These are phyloP conservation scores for Microbotryum violaceum DNA, from an alignment of 1,284 basidiomycete genomes.

Conservation along the genomic window DNA sequence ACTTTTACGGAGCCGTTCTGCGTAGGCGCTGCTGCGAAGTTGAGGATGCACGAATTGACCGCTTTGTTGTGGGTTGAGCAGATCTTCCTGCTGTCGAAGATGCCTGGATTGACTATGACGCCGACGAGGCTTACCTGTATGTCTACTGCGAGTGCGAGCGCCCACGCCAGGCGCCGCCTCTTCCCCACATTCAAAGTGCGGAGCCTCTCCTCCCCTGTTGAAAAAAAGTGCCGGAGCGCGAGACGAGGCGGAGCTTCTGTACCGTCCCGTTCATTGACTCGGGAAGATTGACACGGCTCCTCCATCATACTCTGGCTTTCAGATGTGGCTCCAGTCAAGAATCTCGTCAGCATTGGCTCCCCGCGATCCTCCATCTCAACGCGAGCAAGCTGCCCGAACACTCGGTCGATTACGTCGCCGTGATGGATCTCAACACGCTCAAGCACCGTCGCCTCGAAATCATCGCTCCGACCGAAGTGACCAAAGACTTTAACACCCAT, in stretches of 20 bases:
- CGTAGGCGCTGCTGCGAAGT: neutral
- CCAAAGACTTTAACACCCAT: slow-evolving; percentile 40
- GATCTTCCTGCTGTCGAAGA: slow-evolving; percentile 20
- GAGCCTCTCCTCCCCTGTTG: no score
- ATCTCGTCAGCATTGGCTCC: slow-evolving; percentile 53
- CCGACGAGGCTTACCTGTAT: slow-evolving; percentile 19
- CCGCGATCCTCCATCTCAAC: slow-evolving; percentile 44
- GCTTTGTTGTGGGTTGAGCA: neutral
- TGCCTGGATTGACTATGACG: slow-evolving; percentile 18
- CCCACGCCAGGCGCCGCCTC: no score
- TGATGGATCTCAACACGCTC: slow-evolving; percentile 45
- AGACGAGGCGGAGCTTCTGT: no score
- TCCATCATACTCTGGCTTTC: neutral
- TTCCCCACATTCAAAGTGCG: neutral
- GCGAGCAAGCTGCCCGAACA: slow-evolving; percentile 24
- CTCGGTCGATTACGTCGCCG: slow-evolving; percentile 55
- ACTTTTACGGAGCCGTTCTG: neutral
- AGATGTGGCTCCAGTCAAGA: slow-evolving; percentile 53
- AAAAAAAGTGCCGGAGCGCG: no score
- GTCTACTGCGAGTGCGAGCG: neutral
- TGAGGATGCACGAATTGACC: neutral
- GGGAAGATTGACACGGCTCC: no score
- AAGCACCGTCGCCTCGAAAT: slow-evolving; percentile 4
- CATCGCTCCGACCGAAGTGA: no score
- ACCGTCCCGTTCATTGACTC: no score